Base-by-base conservation (phyloP, 306 rosid genomes). In the Glycine soja region DNA sequence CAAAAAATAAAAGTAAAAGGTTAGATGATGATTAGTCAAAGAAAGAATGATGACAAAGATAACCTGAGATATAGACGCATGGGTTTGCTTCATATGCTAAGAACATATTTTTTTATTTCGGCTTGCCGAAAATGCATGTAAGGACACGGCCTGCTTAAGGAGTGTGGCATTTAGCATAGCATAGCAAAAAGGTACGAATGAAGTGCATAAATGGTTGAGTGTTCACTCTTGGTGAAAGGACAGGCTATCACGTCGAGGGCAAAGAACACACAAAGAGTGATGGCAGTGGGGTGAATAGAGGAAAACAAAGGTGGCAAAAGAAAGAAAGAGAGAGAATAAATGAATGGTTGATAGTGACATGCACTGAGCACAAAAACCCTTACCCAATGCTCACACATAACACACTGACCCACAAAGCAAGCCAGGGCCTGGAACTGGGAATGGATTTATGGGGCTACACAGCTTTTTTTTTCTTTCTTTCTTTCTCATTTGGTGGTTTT, bases 201-300 rank as follows among this genome's bases (percentile, higher is more conserved):
- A 24, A 24, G 30, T 24, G 30, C 30, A 1, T 24, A 24, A 24
- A 36, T 54, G 69, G 72, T 40, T 30, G 77, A 52, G 83, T 76
- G 71, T 57, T 56, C 50, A 77, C 4, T 76, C 54, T 36, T 2
- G 11, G 10, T 85, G 82, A 75, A 74, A 59, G 10, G 79, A 78
- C 73, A 75, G 19, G 66, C 45, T 66, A 75, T 75, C 74, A 80
- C 68, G 30, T 24, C 30, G 30, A 24, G 30, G 30, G 30, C 30
- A 24, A 24, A 24, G 30, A 24, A 4, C 46, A 42, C 5, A 42
- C 0, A 42, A 24, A 12, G 50, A 71, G 74, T 81, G 64, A 70
- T 81, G 84, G 80, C 80, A 86, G 77, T 75, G 67, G 80, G 62
- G 85, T 83, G 71, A 81, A 72, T 73, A 70, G 11, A 54, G 72